Base-by-base conservation (phyloP, 2,329 filamentous ascomycete genomes). In the Aspergillus udagawae region DNA sequence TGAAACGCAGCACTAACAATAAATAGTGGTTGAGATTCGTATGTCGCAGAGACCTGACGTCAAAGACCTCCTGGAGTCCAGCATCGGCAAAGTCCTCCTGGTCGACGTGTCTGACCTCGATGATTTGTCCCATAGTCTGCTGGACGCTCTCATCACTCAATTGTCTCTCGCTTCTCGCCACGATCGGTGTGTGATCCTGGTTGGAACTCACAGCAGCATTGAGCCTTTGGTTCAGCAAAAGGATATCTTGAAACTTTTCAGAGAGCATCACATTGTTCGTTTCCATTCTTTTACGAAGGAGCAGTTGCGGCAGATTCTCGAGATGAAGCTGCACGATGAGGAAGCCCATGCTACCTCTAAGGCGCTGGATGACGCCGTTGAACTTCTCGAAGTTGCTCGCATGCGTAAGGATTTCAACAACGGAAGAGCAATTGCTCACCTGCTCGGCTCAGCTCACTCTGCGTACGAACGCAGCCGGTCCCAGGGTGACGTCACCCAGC, bases 351-450 rank as follows among this genome's bases (percentile, higher is more conserved):
- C 56, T 4, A 65, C 63, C 1, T 56, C 60, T 0, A 62, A 64
- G 42, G 63, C 60, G 20, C 57, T 64, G 29, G 54, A 60, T 14
- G 59, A 55, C 2, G 62, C 63, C 3, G 42, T 64, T 50, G 55
- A 63, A 25, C 58, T 61, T 6, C 58, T 65, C 10, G 58, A 62
- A 10, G 53, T 49, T 12, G 56, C 60, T 4, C 59, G 59, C 14
- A 59, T 63, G 59, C 60, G 62, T 42, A 58, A 58, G 28, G 61
- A 65, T n/a, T 64, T 65, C 28, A 61, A 60, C 42, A 59, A 65
- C 20, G 63, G 59, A 2, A 52, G 60, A 10, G 62, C 59, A 1
- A 53, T 63, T 28, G 62, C 65, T 10, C 64, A 57, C 21, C 58
- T 65, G n/a, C 54, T 65, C 9, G 42, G 50, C 8, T 60, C 53